Conservation (phyloP, 2,329 filamentous ascomycete genomes). For the Penicillium sp. region DNA sequence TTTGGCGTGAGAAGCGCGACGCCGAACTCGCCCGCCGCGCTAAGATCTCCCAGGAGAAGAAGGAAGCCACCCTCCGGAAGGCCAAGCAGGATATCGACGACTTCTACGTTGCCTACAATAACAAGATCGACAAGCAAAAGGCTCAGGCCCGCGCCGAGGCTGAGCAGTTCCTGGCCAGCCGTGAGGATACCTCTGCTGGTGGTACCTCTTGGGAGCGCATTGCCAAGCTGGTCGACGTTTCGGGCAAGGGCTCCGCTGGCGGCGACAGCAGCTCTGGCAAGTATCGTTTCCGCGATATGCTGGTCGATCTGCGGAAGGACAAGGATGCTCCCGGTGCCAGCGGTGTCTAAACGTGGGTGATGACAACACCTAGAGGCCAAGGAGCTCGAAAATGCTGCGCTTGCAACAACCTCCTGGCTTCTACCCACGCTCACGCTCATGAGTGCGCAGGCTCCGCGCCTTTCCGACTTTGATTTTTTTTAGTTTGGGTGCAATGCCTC, state of each 20-base stretch:
- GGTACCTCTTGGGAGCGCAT: constrained; percentile 99
- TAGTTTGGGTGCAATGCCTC: constrained; percentile 16
- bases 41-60: constrained; percentile 81
- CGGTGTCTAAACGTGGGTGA: constrained; percentile 46
- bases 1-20: constrained; percentile 92
- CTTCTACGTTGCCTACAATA: constrained; percentile 99
- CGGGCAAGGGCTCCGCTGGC: constrained; percentile 86
- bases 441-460: constrained; percentile 9
- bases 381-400: constrained; percentile 14
- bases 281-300: constrained; percentile 90
- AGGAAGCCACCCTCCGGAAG: constrained; percentile 83
- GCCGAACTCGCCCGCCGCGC: constrained; percentile 81
- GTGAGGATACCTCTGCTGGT: constrained; percentile 91
- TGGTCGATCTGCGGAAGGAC: constrained; percentile 88
- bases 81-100: constrained; percentile 96
- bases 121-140: constrained; percentile 93
- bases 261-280: constrained; percentile 91
- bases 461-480: constrained; percentile 16
- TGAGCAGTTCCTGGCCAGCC: constrained; percentile 84
- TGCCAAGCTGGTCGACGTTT: constrained; percentile 95
- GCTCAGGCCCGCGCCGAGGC: constrained; percentile 88
- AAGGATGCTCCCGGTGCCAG: constrained; percentile 75
- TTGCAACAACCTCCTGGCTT: constrained; percentile 13
- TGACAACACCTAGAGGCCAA: constrained; percentile 8
- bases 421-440: constrained; percentile 12